Conservation (phyloP, 2,329 filamentous ascomycete species). For the Nemania diffusa region DNA sequence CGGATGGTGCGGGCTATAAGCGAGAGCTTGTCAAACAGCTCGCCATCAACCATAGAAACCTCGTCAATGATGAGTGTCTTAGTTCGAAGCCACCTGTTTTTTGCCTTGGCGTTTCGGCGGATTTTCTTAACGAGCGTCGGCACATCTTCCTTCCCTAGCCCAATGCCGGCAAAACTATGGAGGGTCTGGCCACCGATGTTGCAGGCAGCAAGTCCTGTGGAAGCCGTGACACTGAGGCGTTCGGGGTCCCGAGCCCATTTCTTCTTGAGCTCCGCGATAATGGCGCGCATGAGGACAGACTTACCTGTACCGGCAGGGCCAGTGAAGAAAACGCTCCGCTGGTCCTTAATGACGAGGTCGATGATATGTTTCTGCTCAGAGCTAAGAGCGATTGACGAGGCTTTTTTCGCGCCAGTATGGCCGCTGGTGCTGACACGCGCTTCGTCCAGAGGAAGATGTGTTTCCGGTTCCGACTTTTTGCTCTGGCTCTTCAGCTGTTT, state of each 20-base stretch:
- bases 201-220: slow-evolving; percentile 93
- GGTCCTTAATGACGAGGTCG: slow-evolving; percentile 80
- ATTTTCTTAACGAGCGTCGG: slow-evolving; percentile 89
- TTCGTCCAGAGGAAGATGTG: slow-evolving; percentile 57
- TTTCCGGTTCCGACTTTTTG: slow-evolving; percentile 58
- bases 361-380: slow-evolving; percentile 87
- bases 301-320: slow-evolving; percentile 97
- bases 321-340: slow-evolving; percentile 96
- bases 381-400: slow-evolving; percentile 76
- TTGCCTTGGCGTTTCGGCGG: slow-evolving; percentile 86
- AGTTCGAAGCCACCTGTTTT: slow-evolving; percentile 86
- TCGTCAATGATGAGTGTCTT: slow-evolving; percentile 93
- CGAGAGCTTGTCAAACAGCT: slow-evolving; percentile 95
- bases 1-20: slow-evolving; percentile 85
- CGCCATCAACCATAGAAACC: slow-evolving; percentile 97
- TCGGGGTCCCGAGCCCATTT: slow-evolving; percentile 83
- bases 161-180: slow-evolving; percentile 96
- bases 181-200: slow-evolving; percentile 96
- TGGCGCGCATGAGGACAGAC: slow-evolving; percentile 92
- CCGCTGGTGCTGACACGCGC: slow-evolving; percentile 55
- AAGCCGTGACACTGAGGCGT: slow-evolving; percentile 90
- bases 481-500: slow-evolving; percentile 75
- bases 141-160: slow-evolving; percentile 89
- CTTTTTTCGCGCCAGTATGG: slow-evolving; percentile 48
- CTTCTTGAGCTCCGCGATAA: slow-evolving; percentile 81